Conservation (phyloP, 805 yeast species). For the Cyberlindnera petersonii region DNA sequence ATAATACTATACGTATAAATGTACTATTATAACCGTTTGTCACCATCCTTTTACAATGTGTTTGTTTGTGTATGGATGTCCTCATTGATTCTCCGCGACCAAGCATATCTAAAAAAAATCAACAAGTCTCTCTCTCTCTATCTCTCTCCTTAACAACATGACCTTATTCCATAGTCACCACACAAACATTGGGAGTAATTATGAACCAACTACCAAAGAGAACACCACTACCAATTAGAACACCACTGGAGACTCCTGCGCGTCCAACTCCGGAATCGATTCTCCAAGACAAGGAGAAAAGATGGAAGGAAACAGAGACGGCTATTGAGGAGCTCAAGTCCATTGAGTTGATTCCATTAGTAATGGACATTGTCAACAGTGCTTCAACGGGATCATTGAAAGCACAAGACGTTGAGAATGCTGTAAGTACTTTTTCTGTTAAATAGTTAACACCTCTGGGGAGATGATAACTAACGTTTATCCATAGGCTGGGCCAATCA, state of each 20-base stretch:
- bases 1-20: no score
- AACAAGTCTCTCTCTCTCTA: not conserved
- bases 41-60: no score
- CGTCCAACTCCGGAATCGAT: slow-evolving; percentile 13
- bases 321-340: slow-evolving; percentile 31
- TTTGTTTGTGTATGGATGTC: no score
- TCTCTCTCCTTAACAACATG: no score
- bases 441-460: no score
- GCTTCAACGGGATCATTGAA: slow-evolving; percentile 36
- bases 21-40: no score
- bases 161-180: no score
- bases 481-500: slow-evolving; percentile 38
- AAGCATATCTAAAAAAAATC: no score
- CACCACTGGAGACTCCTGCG: slow-evolving; percentile 11
- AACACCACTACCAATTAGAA: slow-evolving; percentile 10
- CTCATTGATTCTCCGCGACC: slow-evolving; percentile 1
- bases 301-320: slow-evolving; percentile 15
- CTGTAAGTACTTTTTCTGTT: no score
- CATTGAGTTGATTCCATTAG: slow-evolving; percentile 37
- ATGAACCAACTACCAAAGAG: slow-evolving; percentile 7
- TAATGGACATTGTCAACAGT: slow-evolving; percentile 38
- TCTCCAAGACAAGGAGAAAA: slow-evolving; percentile 10
- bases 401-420: slow-evolving; percentile 42
- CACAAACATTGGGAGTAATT: not conserved
- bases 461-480: slow-evolving; percentile 1